Conservation (phyloP, 768 basidiomycete species). For the Phlebiopsis gigantea region DNA sequence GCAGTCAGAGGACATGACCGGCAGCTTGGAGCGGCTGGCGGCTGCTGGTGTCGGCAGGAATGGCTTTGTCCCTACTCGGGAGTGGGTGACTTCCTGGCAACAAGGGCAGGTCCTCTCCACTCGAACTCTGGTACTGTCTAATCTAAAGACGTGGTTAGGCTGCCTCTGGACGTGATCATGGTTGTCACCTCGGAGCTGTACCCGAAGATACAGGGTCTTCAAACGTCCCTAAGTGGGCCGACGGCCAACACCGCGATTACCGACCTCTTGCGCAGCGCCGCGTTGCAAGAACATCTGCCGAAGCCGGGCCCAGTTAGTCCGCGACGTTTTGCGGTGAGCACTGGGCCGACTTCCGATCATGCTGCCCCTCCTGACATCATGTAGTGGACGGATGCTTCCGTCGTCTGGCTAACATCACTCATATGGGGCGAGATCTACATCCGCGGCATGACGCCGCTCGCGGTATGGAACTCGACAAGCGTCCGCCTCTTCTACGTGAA, state of each 20-base stretch:
- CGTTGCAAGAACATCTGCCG: conserved; percentile 70
- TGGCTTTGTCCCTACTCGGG: conserved; percentile 92
- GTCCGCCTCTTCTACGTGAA: conserved; percentile 91
- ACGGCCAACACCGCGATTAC: conserved; percentile 65
- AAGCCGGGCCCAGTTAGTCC: conserved; percentile 58
- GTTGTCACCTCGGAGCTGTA: conserved; percentile 83
- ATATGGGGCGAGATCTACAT: conserved; percentile 97
- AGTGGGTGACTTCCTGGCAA: conserved; percentile 98
- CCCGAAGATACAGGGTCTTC: conserved; percentile 79
- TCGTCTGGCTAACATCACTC: conserved; percentile 88
- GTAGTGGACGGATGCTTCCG: conserved; percentile 90
- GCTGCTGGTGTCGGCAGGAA: conserved; percentile 74
- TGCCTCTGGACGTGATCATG: conserved; percentile 87
- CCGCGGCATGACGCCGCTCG: conserved; percentile 78
- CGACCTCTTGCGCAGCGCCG: conserved; percentile 68
- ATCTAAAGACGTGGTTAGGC: too few relatives aligned
- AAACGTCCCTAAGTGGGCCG: conserved; percentile 56
- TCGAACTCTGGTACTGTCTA: not conserved
- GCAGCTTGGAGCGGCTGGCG: conserved; percentile 59
- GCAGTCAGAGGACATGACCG: conserved; percentile 45
- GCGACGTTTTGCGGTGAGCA: conserved; percentile 70
- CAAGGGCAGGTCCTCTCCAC: conserved; percentile 67
- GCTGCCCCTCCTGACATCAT: too few relatives aligned
- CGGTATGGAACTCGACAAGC: conserved; percentile 87
- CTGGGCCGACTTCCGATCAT: too few relatives aligned